Evolutionary conservation across 2,329 filamentous ascomycete genomes (phyloP).

Genomic region (Trichoderma simmonsii): DNA sequence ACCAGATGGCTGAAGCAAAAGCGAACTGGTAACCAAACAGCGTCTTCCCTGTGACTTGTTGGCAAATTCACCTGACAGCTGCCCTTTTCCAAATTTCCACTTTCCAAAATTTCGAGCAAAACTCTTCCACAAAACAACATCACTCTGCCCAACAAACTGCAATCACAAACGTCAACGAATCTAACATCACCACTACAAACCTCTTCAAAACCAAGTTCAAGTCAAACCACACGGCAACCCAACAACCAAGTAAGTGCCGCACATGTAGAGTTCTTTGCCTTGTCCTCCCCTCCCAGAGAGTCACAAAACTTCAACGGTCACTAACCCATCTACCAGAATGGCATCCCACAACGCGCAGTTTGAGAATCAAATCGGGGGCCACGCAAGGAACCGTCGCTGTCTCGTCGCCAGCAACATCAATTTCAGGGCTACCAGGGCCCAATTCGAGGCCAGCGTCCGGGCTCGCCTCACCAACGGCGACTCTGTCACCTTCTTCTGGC

Average conservation of each 20-base stretch:
- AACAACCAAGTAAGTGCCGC: neutral
- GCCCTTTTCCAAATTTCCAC: neutral
- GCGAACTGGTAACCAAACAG: neutral
- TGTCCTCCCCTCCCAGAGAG: neutral
- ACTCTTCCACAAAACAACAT: neutral
- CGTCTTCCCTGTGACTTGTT: neutral
- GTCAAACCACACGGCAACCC: neutral
- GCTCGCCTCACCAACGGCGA: too few species aligned
- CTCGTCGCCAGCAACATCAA: too few species aligned
- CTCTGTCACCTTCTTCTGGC: too few species aligned
- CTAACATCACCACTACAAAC: neutral
- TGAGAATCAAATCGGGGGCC: neutral
- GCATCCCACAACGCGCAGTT: neutral
- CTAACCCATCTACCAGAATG: neutral
- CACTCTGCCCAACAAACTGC: neutral
- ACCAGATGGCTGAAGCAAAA: neutral
- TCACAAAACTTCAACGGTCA: neutral
- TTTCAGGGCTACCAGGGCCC: too few species aligned
- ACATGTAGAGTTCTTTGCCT: neutral
- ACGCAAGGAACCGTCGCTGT: too few species aligned
- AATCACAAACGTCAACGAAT: neutral
- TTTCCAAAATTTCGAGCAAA: neutral
- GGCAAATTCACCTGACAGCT: neutral
- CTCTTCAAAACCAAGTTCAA: neutral
- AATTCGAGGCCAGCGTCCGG: too few species aligned